These are phyloP conservation scores for Schwanniomyces sp. DNA, from an alignment of 805 yeast species.

Conservation along the genomic window DNA sequence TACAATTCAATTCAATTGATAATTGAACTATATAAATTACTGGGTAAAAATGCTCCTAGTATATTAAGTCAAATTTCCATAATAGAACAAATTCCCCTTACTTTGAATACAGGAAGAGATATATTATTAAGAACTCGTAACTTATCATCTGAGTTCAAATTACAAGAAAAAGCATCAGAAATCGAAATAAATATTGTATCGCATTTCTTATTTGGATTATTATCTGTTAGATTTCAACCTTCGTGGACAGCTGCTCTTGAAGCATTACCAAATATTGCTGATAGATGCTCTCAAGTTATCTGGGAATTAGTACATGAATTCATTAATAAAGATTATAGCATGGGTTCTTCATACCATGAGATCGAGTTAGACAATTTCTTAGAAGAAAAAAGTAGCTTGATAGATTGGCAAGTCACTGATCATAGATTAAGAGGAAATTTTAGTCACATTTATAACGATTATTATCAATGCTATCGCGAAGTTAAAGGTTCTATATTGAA, in stretches of 20 bases:
- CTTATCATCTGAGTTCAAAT: slow-evolving; percentile 45
- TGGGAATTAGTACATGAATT: slow-evolving; percentile 56
- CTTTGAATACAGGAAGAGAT: slow-evolving; percentile 71
- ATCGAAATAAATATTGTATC: slow-evolving; percentile 30
- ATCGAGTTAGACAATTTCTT: slow-evolving; percentile 2
- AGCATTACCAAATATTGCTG: slow-evolving; percentile 45
- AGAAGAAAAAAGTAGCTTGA: slow-evolving; percentile 9
- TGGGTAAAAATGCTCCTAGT: slow-evolving; percentile 28
- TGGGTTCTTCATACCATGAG: slow-evolving; percentile 6
- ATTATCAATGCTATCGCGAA: slow-evolving; percentile 28
- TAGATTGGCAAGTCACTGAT: slow-evolving; percentile 46
- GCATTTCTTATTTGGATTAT: slow-evolving; percentile 53
- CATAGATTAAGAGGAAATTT: slow-evolving; percentile 44
- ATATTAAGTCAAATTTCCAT: slow-evolving; percentile 51
- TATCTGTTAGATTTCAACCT: slow-evolving; percentile 78
- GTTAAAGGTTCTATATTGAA: slow-evolving; percentile 37
- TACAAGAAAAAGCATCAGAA: slow-evolving; percentile 15
- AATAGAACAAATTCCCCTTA: slow-evolving; percentile 73
- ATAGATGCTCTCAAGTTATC: slow-evolving; percentile 34
- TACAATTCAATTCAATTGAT: slow-evolving; percentile 51
- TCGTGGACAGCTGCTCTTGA: slow-evolving; percentile 78
- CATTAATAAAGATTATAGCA: slow-evolving; percentile 17
- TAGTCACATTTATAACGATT: slow-evolving; percentile 19
- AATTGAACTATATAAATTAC: slow-evolving; percentile 21
- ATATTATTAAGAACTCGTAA: slow-evolving; percentile 66